A percentile compares a stretch with the other conserved stretches of the same genome.
These are phyloP conservation scores for Hanseniaspora singularis DNA, from an alignment of 805 yeast species.

Conservation along the genomic window DNA sequence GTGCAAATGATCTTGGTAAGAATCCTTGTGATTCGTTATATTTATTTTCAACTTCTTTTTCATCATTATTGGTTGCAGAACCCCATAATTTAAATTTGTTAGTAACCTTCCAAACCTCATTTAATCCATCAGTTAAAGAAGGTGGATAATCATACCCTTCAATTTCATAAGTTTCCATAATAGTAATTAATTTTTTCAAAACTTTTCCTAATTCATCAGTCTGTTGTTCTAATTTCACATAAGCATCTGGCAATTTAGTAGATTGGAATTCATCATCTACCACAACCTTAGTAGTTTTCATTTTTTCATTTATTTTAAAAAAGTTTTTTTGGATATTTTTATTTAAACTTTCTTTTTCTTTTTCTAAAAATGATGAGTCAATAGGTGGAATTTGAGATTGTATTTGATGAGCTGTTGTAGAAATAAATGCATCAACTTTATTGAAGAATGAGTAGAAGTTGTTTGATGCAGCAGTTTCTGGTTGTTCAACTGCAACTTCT, in stretches of 20 bases:
- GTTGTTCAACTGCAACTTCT: background rate
- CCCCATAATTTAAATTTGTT: constrained; percentile 22
- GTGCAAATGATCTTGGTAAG: constrained; percentile 61
- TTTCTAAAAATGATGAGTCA: constrained; percentile 8
- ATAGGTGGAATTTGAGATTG: constrained; percentile 14
- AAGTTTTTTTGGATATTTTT: constrained; percentile 15
- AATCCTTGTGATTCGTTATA: constrained; percentile 16
- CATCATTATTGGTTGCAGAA: constrained; percentile 15
- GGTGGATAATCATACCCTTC: constrained; percentile 79
- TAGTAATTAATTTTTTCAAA: constrained; percentile 40
- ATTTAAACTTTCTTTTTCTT: constrained; percentile 10
- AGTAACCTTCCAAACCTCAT: constrained; percentile 24
- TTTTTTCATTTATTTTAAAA: constrained; percentile 12
- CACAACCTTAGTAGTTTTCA: constrained; percentile 11
- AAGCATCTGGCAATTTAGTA: constrained; percentile 63
- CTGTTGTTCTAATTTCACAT: constrained; percentile 51
- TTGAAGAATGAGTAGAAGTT: constrained; percentile 15
- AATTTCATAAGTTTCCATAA: constrained; percentile 54
- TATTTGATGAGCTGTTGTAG: constrained; percentile 14
- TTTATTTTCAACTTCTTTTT: constrained; percentile 12
- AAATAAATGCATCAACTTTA: constrained; percentile 14
- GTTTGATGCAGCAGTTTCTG: constrained; percentile 3
- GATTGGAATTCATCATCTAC: constrained; percentile 9
- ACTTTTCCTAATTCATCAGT: constrained; percentile 53
- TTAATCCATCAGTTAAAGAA: constrained; percentile 52